phyloP scores from a whole-genome alignment of 148 eudicot genomes.

The Polygonum aviculare region DNA sequence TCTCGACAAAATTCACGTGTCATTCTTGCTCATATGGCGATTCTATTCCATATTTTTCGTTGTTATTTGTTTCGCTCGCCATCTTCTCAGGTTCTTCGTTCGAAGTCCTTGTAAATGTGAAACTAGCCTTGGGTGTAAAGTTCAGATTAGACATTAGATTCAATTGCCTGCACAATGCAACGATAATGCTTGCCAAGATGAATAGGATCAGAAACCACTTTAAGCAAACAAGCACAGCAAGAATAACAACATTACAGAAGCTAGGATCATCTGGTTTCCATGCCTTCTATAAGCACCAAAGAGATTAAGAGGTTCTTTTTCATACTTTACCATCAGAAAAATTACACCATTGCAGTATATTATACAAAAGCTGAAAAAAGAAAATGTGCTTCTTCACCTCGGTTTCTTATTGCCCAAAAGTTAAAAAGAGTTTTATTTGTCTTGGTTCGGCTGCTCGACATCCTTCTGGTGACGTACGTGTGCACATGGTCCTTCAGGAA shows the following conservation, averaged over 20 bases:
- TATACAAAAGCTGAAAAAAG: background rate
- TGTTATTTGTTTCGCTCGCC: no score
- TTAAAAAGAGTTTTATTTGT: background rate
- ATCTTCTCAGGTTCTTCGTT: no score
- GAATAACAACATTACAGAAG: background rate
- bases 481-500: slow-evolving; percentile 14
- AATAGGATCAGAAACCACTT: background rate
- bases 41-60: no score
- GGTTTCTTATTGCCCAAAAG: background rate
- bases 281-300: background rate
- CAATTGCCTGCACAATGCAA: background rate
- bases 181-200: background rate
- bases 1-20: no score
- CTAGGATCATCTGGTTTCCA: background rate
- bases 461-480: slow-evolving; percentile 8
- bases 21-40: no score
- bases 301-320: background rate
- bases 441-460: slow-evolving; percentile 5
- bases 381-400: background rate
- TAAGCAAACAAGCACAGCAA: background rate
- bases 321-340: background rate
- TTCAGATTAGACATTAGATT: background rate
- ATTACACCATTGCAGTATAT: background rate
- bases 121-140: no score
- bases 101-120: no score